Evolutionary conservation across 305 asterid genomes (phyloP).

Genomic region (Fraxinus velutina): DNA sequence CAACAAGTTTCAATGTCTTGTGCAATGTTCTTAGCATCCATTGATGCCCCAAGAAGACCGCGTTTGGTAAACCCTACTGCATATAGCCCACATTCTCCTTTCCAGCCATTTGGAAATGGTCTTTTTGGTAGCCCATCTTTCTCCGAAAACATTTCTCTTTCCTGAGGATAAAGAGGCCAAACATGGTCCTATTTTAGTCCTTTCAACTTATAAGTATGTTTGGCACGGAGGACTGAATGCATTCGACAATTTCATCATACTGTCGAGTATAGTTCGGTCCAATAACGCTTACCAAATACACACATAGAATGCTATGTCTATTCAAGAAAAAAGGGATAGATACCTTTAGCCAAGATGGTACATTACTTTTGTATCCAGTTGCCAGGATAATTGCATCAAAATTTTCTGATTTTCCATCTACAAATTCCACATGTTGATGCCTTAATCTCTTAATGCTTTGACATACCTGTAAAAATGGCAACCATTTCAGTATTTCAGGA

Average conservation of each 20-base stretch:
- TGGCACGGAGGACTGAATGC: background rate
- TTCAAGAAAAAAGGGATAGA: background rate
- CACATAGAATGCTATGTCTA: background rate
- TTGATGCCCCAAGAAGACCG: constrained; percentile 22
- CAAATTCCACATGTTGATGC: constrained; percentile 19
- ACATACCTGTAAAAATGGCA: constrained; percentile 10
- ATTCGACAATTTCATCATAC: background rate
- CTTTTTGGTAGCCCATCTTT: constrained; percentile 10
- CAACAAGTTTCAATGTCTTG: constrained; percentile 15
- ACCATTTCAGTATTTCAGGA: background rate
- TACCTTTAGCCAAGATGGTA: constrained; percentile 31
- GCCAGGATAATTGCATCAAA: constrained; percentile 26
- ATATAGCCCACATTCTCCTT: constrained; percentile 18
- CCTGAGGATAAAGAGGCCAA: background rate
- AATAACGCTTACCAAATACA: background rate
- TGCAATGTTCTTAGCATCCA: constrained; percentile 20
- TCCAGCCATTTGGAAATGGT: constrained; percentile 20
- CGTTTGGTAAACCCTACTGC: constrained; percentile 20
- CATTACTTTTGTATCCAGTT: constrained; percentile 29
- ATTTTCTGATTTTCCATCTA: constrained; percentile 19
- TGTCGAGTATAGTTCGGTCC: background rate
- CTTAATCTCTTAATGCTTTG: constrained; percentile 16
- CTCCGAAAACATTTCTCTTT: constrained; percentile 7
- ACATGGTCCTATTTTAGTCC: background rate
- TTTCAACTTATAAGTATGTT: background rate